phyloP scores from a whole-genome alignment of 805 yeast genomes.

The Barnettozyma californica region DNA sequence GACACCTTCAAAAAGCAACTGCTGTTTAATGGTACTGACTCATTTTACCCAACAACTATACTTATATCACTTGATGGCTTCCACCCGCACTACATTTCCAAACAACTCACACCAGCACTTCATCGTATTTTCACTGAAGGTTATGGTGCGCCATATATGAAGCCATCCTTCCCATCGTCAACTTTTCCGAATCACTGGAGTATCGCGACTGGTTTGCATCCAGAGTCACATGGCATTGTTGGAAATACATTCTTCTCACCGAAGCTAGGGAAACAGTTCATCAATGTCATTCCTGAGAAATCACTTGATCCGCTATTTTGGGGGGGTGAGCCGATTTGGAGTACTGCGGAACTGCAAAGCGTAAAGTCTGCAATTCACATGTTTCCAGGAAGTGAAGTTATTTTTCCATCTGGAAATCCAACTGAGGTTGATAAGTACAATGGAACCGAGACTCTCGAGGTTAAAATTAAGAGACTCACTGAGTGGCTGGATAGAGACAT shows the following conservation, averaged over 20 bases:
- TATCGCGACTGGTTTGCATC: constrained; percentile 77
- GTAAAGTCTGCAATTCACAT: constrained; percentile 75
- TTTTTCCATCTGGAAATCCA: constrained; percentile 44
- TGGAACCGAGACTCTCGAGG: constrained; percentile 51
- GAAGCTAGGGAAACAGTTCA: constrained; percentile 45
- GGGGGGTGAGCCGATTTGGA: constrained; percentile 93
- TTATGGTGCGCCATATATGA: constrained; percentile 75
- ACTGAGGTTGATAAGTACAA: constrained; percentile 56
- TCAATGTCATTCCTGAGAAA: constrained; percentile 50
- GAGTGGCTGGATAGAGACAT: constrained; percentile 63
- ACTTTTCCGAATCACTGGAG: constrained; percentile 95
- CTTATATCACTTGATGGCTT: constrained; percentile 82
- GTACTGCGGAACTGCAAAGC: constrained; percentile 60
- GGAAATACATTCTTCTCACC: constrained; percentile 80
- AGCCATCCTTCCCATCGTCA: constrained; percentile 82
- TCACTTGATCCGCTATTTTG: constrained; percentile 62
- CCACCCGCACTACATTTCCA: constrained; percentile 80
- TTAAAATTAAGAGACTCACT: constrained; percentile 53
- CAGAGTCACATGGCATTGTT: constrained; percentile 81
- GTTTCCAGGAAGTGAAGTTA: constrained; percentile 95
- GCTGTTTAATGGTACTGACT: constrained; percentile 22
- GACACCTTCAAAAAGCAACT: neutral
- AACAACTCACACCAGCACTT: constrained; percentile 63
- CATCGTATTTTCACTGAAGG: constrained; percentile 48
- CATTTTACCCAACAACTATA: constrained; percentile 64